Evolutionary conservation across 2,329 filamentous ascomycete species (phyloP).

Genomic region (Stachybotrys chlorohalonatus): DNA sequence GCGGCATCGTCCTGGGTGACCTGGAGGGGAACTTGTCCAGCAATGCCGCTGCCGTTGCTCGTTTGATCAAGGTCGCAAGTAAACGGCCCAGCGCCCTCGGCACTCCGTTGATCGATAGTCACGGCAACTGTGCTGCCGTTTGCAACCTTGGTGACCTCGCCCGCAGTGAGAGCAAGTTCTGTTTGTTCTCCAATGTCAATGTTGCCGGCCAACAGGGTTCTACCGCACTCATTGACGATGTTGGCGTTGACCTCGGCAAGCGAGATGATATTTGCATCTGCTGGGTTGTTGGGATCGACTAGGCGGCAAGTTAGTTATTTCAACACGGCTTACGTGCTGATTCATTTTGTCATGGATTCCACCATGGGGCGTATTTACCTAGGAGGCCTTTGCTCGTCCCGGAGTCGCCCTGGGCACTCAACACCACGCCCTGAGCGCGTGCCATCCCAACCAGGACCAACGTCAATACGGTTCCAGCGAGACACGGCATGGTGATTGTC

Average conservation of each 20-base stretch:
- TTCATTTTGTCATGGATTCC: not conserved
- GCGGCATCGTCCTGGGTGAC: not conserved
- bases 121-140: not conserved
- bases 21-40: slow-evolving; percentile 1
- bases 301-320: not conserved
- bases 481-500: not conserved
- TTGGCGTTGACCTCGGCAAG: not conserved
- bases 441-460: not conserved
- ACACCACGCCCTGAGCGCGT: not conserved
- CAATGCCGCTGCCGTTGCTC: slow-evolving; percentile 2
- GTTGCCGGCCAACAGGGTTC: not conserved
- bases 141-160: not conserved
- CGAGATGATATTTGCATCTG: not conserved
- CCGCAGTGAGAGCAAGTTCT: not conserved
- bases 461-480: not conserved
- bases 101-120: not conserved
- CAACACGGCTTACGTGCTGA: not conserved
- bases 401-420: not conserved
- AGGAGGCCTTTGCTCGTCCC: not conserved
- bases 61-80: not conserved
- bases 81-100: slow-evolving; percentile 1
- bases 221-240: slow-evolving; percentile 1
- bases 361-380: not conserved
- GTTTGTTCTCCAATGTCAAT: slow-evolving; percentile 1
- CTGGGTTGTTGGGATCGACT: not conserved